Evolutionary conservation across 192 early-diverging fungal genomes (phyloP).

Genomic region (Coemansia furcata): DNA sequence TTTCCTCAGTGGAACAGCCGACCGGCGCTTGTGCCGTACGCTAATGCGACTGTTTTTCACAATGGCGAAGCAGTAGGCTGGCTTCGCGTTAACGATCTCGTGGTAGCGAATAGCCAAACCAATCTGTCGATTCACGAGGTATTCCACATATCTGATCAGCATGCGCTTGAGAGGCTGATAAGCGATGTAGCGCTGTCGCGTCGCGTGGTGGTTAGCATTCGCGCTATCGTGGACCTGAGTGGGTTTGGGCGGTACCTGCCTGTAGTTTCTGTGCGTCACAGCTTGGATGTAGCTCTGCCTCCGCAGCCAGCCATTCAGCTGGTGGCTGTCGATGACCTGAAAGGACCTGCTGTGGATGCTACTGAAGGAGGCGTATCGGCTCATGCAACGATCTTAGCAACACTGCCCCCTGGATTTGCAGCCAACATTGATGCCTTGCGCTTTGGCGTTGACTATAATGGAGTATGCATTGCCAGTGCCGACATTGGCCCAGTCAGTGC

Average conservation of each 20-base stretch:
- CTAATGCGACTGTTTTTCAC: slow-evolving; percentile 35
- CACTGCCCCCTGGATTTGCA: slow-evolving; percentile 8
- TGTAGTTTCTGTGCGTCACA: slow-evolving; percentile 10
- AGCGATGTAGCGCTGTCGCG: slow-evolving; percentile 18
- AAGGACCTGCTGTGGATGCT: slow-evolving; percentile 17
- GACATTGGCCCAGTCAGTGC: slow-evolving; percentile 19
- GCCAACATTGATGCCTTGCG: slow-evolving; percentile 29
- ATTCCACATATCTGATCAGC: slow-evolving; percentile 29
- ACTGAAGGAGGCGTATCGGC: slow-evolving; percentile 15
- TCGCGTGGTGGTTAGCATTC: slow-evolving; percentile 10
- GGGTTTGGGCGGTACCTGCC: slow-evolving; percentile 39
- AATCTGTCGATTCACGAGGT: slow-evolving; percentile 19
- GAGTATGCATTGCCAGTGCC: slow-evolving; percentile 17
- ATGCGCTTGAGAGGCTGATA: slow-evolving; percentile 27
- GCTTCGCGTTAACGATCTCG: slow-evolving; percentile 16
- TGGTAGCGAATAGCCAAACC: slow-evolving; percentile 6
- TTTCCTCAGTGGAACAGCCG: slow-evolving; percentile 22
- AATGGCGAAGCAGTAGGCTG: slow-evolving; percentile 27
- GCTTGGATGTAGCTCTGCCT: slow-evolving; percentile 21
- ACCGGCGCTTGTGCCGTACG: slow-evolving; percentile 15
- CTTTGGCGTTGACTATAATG: slow-evolving; percentile 17
- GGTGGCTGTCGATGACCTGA: slow-evolving; percentile 11
- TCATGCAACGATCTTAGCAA: slow-evolving; percentile 8
- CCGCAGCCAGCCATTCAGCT: slow-evolving; percentile 1
- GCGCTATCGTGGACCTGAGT: slow-evolving; percentile 17